phyloP scores from a whole-genome alignment of 2,329 filamentous ascomycete species.

The Nemania serpens region DNA sequence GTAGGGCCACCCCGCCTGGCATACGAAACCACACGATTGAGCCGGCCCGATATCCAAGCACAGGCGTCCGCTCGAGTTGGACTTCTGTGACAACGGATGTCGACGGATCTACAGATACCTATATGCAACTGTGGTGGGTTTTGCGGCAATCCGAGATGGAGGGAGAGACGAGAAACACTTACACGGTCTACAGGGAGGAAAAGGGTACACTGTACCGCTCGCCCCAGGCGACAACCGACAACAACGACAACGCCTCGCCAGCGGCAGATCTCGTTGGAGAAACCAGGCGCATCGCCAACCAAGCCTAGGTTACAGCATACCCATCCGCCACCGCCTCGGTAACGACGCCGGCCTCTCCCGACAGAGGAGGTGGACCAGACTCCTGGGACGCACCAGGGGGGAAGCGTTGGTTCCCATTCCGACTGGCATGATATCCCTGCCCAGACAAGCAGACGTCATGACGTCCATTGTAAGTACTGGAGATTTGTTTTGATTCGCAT shows the following conservation, averaged over 20 bases:
- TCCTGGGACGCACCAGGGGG: conserved; percentile 17
- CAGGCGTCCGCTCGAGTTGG: neutral
- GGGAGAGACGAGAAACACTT: neutral
- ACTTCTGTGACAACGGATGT: neutral
- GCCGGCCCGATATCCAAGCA: conserved; percentile 2
- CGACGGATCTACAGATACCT: neutral
- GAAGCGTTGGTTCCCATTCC: conserved; percentile 7
- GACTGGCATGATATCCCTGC: conserved; percentile 25
- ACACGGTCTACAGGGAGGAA: neutral
- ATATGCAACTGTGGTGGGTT: conserved; percentile 1
- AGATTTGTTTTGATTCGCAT: neutral
- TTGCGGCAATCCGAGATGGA: neutral
- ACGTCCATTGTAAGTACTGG: conserved; percentile 42
- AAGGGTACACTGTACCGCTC: neutral
- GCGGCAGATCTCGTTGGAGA: neutral
- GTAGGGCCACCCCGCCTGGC: conserved; percentile 11
- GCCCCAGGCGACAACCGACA: neutral
- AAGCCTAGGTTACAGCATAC: neutral
- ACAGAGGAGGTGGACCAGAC: conserved; percentile 21
- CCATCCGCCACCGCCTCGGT: conserved; percentile 5
- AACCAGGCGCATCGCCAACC: conserved; percentile 5
- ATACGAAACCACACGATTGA: conserved; percentile 10
- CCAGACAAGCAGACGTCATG: conserved; percentile 37
- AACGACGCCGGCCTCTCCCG: conserved; percentile 1
- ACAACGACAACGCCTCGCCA: too few species aligned